Evolutionary conservation across 306 rosid genomes (phyloP), one percentile per base, ranked within the genome.

Genomic region (Vigna nakashimae): DNA sequence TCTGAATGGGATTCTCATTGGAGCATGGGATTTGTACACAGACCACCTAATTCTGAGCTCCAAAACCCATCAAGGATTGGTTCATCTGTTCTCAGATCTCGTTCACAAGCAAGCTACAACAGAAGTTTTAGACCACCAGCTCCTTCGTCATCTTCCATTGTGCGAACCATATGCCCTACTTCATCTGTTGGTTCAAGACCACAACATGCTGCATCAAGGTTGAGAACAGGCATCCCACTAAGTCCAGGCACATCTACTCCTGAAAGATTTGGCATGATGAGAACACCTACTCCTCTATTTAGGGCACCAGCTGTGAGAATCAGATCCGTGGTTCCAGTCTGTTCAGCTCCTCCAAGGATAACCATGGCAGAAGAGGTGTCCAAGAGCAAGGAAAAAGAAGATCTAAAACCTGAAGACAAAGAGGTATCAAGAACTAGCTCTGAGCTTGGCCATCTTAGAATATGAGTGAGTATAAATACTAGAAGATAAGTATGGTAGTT

Each of bases 241-340:
- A 77, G 71, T 84, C 79, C 81, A 7, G 55, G 85, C 32, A 48
- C 83, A 38, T 74, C 84, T 13, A 32, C n/a, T 30, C 76, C 85
- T 34, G 87, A 59, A 34, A 84, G 81, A 74, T 38, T 45, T 34
- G 81, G 82, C 72, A 76, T 80, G 77, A 77, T 76, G n/a, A 86
- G 90, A 71, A 63, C 76, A 6, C 77, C 88, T 28, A 77, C 78
- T 69, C 82, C 89, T 69, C 74, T 42, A 14, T 77, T 69, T 74
- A 84, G 83, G 90, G 94, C 98, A 46, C 94, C 98, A 18, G 85
- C 93, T 73, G 97, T 93, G 60, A 74, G 93, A 75, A 89, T 91
- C 67, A 80, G 97, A 69, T 89, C 94, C 52, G 93, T 93, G 28
- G 89, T 93, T 22, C 98, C 96, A 2, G 97, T 93, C 10, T 93